phyloP scores from a whole-genome alignment of 169 alveolate species.

The Plasmodium malariae region DNA sequence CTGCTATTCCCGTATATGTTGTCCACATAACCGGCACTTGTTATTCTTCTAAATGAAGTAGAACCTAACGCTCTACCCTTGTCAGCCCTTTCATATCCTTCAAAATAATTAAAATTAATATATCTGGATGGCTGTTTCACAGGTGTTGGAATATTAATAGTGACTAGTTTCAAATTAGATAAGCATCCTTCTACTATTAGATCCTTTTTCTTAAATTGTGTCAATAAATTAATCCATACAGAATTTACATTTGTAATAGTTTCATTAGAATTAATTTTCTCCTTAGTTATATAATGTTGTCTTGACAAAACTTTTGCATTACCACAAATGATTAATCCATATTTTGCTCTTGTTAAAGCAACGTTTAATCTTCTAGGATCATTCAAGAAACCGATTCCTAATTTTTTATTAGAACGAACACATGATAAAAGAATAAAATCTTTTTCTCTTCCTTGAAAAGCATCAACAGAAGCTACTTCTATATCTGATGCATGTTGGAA shows the following conservation, averaged over 20 bases:
- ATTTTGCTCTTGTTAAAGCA: slow-evolving; percentile 94
- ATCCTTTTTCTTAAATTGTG: slow-evolving; percentile 91
- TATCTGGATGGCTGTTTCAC: slow-evolving; percentile 45
- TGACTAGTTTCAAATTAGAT: slow-evolving; percentile 81
- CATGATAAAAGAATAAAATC: slow-evolving; percentile 92
- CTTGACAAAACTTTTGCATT: slow-evolving; percentile 80
- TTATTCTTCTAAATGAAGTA: too few relatives aligned
- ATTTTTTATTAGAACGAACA: slow-evolving; percentile 90
- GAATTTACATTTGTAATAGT: slow-evolving; percentile 79
- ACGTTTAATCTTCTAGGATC: slow-evolving; percentile 95
- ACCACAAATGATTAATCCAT: slow-evolving; percentile 91
- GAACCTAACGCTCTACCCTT: too few relatives aligned
- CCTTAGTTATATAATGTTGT: slow-evolving; percentile 65
- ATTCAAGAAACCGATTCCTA: slow-evolving; percentile 90
- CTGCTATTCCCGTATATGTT: too few relatives aligned
- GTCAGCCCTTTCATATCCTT: neutral
- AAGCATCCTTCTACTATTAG: slow-evolving; percentile 94
- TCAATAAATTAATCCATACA: slow-evolving; percentile 90
- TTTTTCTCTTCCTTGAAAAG: slow-evolving; percentile 93
- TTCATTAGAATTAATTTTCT: slow-evolving; percentile 81
- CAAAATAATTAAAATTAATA: slow-evolving; percentile 36
- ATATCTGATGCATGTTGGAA: slow-evolving; percentile 81
- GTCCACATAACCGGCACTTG: too few relatives aligned
- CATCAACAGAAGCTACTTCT: slow-evolving; percentile 90
- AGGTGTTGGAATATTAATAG: slow-evolving; percentile 56